Base-by-base conservation (phyloP, 352 stramenopile species). In the Phytopythium helicoides region DNA sequence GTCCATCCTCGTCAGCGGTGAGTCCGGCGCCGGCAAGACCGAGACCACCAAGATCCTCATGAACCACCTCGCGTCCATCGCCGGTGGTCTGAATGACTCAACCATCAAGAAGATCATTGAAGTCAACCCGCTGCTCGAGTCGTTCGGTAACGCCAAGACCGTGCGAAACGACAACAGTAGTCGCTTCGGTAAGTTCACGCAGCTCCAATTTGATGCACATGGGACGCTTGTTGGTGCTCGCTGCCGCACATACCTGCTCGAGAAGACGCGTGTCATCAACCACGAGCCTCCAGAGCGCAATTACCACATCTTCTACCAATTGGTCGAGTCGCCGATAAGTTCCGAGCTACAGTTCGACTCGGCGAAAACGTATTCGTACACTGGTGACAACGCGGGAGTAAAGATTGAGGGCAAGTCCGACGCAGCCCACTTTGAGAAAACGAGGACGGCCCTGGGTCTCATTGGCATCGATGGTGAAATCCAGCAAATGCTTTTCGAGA, bases 91-190 rank as follows among this genome's bases (percentile, higher is more conserved):
- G 11, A 94, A 98, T 75, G 89, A 98, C 73, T 81, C 75, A n/a
- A 96, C 95, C 23, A 96, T 98, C 57, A 97, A 97, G 58, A 88
- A 92, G 52, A 97, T 99, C 47, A 87, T 99, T 22, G 94, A 97
- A 51, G 96, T 96, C 18, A 99, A 99, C 73, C 97, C 97, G n/a
- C 78, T 99, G 39, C 78, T 99, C 2, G 97, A 99, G 76, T 94
- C 91, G 11, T 99, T 99, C 71, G 97, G 97, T 62, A 99, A 99
- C 67, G 95, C 96, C 54, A 96, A 97, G 64, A 99, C 96, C 0
- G 77, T 98, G 15, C 76, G 96, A n/a, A 99, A 99, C 73, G 91
- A 98, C 75, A 99, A 99, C 66, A 98, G 89, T 25, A 90, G 66
- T 62, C 86, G 96, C 28, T 99, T 99, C 70, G 96, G 96, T 47